Percentiles rank a stretch among this genome's conserved stretches.
Evolutionary conservation across 805 yeast genomes (phyloP).

Genomic region (Crinitomyces ghanaensis): DNA sequence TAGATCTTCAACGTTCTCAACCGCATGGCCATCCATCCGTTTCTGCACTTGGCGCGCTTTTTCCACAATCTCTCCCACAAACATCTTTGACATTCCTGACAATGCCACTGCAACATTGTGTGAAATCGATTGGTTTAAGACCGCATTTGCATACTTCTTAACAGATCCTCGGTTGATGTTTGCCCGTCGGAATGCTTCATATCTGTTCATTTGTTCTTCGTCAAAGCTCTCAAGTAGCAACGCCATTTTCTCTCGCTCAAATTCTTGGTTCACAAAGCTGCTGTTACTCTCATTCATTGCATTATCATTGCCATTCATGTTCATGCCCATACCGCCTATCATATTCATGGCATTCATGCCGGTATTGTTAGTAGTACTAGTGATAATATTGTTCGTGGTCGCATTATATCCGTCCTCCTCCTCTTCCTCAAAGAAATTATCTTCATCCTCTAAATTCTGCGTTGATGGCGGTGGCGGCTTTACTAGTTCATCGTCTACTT

Average conservation of each 20-base stretch:
- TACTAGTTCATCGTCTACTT: too few species aligned
- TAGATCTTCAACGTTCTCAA: constrained; percentile 14
- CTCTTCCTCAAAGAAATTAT: too few species aligned
- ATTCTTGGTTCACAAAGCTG: too few species aligned
- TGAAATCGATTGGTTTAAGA: constrained; percentile 68
- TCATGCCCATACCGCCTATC: too few species aligned
- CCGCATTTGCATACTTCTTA: constrained; percentile 66
- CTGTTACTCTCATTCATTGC: constrained; percentile 1
- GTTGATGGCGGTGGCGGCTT: too few species aligned
- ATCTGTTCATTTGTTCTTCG: constrained; percentile 74
- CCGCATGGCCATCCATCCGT: constrained; percentile 29
- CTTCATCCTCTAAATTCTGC: too few species aligned
- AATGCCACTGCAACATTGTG: constrained; percentile 69
- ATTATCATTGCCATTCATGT: too few species aligned
- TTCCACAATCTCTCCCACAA: constrained; percentile 83
- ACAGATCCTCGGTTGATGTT: constrained; percentile 63
- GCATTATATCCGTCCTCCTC: too few species aligned
- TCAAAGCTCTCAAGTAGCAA: constrained; percentile 62
- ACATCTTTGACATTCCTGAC: constrained; percentile 79
- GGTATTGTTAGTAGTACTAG: too few species aligned
- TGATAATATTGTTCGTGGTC: too few species aligned
- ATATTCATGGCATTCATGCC: too few species aligned
- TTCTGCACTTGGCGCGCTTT: constrained; percentile 63
- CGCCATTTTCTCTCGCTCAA: constrained; percentile 27
- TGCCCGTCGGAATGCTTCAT: constrained; percentile 77